Percentiles rank a stretch among this genome's conserved stretches.
Conservation (phyloP, 2,329 filamentous ascomycete genomes). For the Aspergillus sp. region DNA sequence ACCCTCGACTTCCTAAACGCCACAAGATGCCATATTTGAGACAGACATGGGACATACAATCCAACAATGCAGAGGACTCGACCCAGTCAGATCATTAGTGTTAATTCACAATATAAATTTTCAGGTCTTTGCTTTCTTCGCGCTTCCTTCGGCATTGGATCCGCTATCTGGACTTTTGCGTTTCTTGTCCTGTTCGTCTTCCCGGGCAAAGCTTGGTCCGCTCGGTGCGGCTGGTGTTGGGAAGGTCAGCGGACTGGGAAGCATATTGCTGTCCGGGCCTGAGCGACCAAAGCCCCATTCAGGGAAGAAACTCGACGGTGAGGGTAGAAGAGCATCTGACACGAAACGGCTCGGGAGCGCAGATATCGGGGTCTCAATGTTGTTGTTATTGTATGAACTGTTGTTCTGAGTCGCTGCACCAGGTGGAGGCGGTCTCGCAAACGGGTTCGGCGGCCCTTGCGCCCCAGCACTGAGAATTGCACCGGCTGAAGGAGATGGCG, state of each 20-base stretch:
- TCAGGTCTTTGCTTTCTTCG: conserved; percentile 41
- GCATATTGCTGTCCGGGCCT: conserved; percentile 71
- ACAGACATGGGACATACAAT: conserved; percentile 1
- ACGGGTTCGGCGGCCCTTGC: conserved; percentile 89
- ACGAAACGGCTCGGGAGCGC: conserved; percentile 90
- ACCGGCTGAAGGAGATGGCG: conserved; percentile 85
- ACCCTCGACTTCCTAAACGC: conserved; percentile 15
- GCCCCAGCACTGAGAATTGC: conserved; percentile 86
- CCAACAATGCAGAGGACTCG: not conserved
- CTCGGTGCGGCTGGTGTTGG: conserved; percentile 65
- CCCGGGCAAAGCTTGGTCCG: conserved; percentile 40
- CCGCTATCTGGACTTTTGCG: conserved; percentile 43
- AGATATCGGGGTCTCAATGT: conserved; percentile 78
- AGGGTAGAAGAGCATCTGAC: conserved; percentile 80
- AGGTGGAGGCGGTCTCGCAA: conserved; percentile 83
- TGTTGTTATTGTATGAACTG: conserved; percentile 39
- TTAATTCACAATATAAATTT: conserved; percentile 8
- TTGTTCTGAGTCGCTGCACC: conserved; percentile 36
- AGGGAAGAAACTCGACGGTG: conserved; percentile 86
- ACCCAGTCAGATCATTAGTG: conserved; percentile 3
- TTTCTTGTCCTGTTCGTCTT: conserved; percentile 45
- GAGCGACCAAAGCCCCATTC: conserved; percentile 75
- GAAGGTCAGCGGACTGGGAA: conserved; percentile 90
- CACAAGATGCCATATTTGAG: conserved; percentile 17
- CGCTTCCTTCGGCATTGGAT: conserved; percentile 27